Percentiles rank a stretch among this genome's conserved stretches.
These are phyloP conservation scores for Pseudopyrenochaeta lycopersici DNA, from an alignment of 2,329 filamentous ascomycete genomes.

Conservation along the genomic window DNA sequence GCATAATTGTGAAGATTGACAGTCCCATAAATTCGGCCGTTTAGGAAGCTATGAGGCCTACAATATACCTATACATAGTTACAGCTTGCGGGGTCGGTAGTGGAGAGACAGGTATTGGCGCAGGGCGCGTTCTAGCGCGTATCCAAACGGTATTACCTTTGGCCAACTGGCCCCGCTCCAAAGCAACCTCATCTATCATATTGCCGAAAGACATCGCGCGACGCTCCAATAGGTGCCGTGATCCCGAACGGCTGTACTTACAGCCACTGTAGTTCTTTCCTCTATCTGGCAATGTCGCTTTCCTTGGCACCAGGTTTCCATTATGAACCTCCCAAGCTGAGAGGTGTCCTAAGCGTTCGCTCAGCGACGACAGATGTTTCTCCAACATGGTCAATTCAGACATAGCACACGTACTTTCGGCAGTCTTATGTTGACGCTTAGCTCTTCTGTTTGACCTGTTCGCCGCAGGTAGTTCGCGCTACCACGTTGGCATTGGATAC, in stretches of 20 bases:
- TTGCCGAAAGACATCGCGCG: not conserved
- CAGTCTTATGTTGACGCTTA: not conserved
- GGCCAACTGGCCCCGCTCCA: not conserved
- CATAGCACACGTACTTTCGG: slow-evolving; percentile 2
- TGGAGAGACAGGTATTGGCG: not conserved
- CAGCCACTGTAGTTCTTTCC: slow-evolving; percentile 6
- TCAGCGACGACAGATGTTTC: not conserved
- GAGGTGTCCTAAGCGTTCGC: slow-evolving; percentile 22
- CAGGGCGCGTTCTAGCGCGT: not conserved
- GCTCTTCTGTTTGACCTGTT: slow-evolving; percentile 1
- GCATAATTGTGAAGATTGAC: not conserved
- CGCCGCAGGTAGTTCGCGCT: not conserved
- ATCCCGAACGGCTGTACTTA: not conserved
- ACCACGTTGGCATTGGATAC: not conserved
- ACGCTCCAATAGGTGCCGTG: not conserved
- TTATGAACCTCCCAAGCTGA: slow-evolving; percentile 6
- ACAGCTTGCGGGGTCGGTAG: not conserved
- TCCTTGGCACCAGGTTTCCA: slow-evolving; percentile 19
- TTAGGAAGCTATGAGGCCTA: no score
- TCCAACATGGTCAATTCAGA: slow-evolving; percentile 12
- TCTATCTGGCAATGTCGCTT: slow-evolving; percentile 14
- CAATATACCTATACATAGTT: not conserved
- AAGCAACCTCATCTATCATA: not conserved
- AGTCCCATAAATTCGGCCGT: no score
- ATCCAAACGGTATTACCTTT: not conserved